Evolutionary conservation across 331 rosid genomes (phyloP).

Genomic region (Pyrus hybrid): DNA sequence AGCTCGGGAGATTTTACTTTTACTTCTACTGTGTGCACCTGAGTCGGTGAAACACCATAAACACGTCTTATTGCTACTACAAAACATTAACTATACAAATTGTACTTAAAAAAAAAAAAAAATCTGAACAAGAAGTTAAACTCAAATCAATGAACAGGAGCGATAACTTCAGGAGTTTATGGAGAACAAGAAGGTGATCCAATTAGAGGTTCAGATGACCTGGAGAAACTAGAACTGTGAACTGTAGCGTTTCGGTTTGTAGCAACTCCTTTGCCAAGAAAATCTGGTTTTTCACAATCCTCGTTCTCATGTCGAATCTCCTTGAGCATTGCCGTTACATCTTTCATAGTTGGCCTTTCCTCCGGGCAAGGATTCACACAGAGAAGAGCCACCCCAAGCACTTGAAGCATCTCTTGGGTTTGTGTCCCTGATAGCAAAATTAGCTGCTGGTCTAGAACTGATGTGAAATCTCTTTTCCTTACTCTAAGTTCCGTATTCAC

Average conservation of each 20-base stretch:
- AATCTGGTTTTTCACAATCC: conserved; percentile 52
- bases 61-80: conserved; percentile 23
- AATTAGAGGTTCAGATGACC: conserved; percentile 75
- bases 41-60: conserved; percentile 3
- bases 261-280: conserved; percentile 39
- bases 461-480: conserved; percentile 40
- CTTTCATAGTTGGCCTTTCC: conserved; percentile 91
- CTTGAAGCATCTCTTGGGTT: conserved; percentile 86
- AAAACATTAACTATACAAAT: conserved; percentile 36
- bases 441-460: conserved; percentile 71
- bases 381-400: conserved; percentile 82
- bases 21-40: not conserved
- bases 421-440: conserved; percentile 69
- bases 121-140: conserved; percentile 6
- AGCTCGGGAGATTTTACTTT: not conserved
- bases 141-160: conserved; percentile 17
- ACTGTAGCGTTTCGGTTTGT: conserved; percentile 53
- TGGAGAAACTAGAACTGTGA: conserved; percentile 87
- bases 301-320: conserved; percentile 67
- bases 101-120: not conserved
- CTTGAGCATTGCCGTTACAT: conserved; percentile 82
- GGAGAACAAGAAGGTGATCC: conserved; percentile 47
- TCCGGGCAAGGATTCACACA: conserved; percentile 72
- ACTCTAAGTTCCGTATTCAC: conserved; percentile 54
- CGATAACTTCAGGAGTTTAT: conserved; percentile 20